Base-by-base conservation (phyloP, 139 green algal genomes). In the Auxenochlorella protothecoides region DNA sequence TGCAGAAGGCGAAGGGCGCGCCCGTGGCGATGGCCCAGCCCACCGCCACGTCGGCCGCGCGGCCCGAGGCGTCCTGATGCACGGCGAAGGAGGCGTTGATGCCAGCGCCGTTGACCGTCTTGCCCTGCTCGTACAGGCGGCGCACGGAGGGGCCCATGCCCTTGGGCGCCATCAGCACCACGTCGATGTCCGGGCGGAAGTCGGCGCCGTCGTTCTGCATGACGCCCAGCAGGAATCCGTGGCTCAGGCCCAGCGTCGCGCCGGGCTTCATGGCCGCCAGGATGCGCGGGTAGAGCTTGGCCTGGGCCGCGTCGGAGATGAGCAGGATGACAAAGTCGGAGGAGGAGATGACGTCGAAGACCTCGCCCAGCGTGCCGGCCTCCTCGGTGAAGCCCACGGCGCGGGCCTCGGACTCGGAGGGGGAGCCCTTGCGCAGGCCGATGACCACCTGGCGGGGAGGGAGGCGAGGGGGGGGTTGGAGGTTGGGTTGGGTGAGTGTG, bases 61-160 rank as follows among this genome's bases (percentile, higher is more conserved):
- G 91, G 79, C 95, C 95, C 59, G 89, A 94, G 70, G 90, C 91
- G 79, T 99, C 94, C 86, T 99, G 95, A 80, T 99, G 94, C n/a
- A 99, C 85, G 59, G 93, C 95, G 76, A 97, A 97, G 52, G 93
- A 98, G 81, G 87, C 94, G 83, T 99, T 99, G 87, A 99, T 99
- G 81, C 95, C 95, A 14, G 95, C 89, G 67, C 95, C 95, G 82
- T 98, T 98, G 56, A 98, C 89, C 6, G 78, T 79, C 90, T 98
- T 98, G 84, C 95, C 95, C 87, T 98, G 95, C 84, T 97, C 92
- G 78, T 99, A 99, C 59, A 99, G 80, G 59, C 90, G 82, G 67
- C 95, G 85, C 73, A 99, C 95, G 63, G 91, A 97, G 56, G 94
- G 94, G 69, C 95, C 95, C 95, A 99, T 99, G 71, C 95, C 95